A percentile compares a stretch with the other conserved stretches of the same genome.
phyloP scores from a whole-genome alignment of 805 yeast species.

The Candida schatavii region DNA sequence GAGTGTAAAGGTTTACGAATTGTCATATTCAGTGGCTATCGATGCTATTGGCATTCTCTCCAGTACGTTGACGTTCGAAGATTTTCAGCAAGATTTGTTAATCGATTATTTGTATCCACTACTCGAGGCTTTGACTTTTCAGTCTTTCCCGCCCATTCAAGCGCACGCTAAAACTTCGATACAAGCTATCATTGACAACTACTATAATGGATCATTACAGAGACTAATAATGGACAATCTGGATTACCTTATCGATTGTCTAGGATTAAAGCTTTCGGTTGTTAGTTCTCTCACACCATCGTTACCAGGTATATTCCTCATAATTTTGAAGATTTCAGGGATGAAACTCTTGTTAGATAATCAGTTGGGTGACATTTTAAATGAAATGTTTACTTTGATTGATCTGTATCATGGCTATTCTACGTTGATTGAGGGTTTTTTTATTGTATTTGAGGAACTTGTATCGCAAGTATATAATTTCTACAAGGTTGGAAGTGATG shows the following conservation, averaged over 20 bases:
- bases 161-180: constrained; percentile 57
- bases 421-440: constrained; percentile 67
- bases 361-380: constrained; percentile 70
- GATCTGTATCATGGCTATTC: constrained; percentile 86
- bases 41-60: constrained; percentile 40
- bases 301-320: constrained; percentile 64
- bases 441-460: constrained; percentile 64
- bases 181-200: constrained; percentile 44
- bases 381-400: constrained; percentile 69
- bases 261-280: constrained; percentile 68
- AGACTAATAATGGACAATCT: constrained; percentile 60
- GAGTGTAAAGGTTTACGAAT: constrained; percentile 14
- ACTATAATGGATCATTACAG: constrained; percentile 52
- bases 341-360: constrained; percentile 49
- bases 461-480: constrained; percentile 43
- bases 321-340: constrained; percentile 72
- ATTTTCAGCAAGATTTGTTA: constrained; percentile 49
- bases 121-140: constrained; percentile 65
- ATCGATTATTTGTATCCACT: constrained; percentile 73
- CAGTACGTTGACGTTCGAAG: constrained; percentile 18
- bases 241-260: constrained; percentile 77
- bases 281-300: constrained; percentile 69
- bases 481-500: constrained; percentile 21
- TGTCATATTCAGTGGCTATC: constrained; percentile 39
- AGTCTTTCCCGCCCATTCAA: constrained; percentile 41